Evolutionary conservation across 257 asterid species (phyloP), one percentile per base, ranked within the genome.

Genomic region (Asclepias syriaca): DNA sequence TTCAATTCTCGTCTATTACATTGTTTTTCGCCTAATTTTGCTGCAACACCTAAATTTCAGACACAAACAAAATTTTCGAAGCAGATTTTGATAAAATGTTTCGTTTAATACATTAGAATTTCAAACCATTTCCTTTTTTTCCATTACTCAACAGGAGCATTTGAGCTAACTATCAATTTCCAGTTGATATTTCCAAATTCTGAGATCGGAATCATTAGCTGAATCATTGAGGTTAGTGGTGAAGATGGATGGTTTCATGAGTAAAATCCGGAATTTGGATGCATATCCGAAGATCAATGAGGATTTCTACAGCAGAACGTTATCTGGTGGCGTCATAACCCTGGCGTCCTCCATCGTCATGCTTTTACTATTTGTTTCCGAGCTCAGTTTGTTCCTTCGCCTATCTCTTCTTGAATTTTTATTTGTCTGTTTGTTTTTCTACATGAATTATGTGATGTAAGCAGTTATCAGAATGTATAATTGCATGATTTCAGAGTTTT

Each of bases 211-310:
- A 18, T 18, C 34, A 51, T 5, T 27, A 45, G 72, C 65, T 11
- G 1, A 40, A 55, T 34, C 21, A 18, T 56, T 24, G 19, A 40
- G 48, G 48, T 43, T 0, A 43, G 45, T 8, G 11, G 22, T 45
- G 39, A 81, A 64, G 72, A 93, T 94, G 98, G 96, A 89, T 78
- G 76, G 83, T 77, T 45, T 94, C 45, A 69, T 94, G 65, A 84
- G 85, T 80, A 95, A 76, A 81, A 59, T 95, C 4, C 87, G 98
- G 80, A 86, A 74, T 76, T 77, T 95, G 78, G 99, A 95, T 73
- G 96, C 93, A 46, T 90, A 92, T 77, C 98, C 98, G 13, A 95
- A 95, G 94, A 87, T 95, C 87, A 95, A 95, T 72, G 96, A 95
- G 78, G 99, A 95, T 88, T 95, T 95, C 88, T 95, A 87, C 83